A percentile compares a stretch with the other conserved stretches of the same genome.
These are phyloP conservation scores for Melocanna baccifera DNA, from an alignment of 176 grass and related monocot species.

Conservation along the genomic window DNA sequence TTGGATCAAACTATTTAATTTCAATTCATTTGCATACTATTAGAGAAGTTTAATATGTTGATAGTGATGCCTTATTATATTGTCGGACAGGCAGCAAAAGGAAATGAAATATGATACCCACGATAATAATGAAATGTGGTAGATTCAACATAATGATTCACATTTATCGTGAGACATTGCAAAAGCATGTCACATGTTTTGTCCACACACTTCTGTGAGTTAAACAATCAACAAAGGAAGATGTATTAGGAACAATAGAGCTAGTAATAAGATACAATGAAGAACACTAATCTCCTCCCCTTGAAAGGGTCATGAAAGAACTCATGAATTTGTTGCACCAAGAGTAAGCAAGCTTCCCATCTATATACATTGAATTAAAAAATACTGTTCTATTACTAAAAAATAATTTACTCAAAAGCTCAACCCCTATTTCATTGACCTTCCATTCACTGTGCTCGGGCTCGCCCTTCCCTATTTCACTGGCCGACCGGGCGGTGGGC, in stretches of 20 bases:
- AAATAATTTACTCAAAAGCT: too few species aligned
- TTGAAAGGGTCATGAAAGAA: conserved; percentile 95
- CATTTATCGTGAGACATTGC: not conserved
- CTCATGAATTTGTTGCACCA: conserved; percentile 76
- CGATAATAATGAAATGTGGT: not conserved
- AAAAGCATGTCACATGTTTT: not conserved
- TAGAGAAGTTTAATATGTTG: not conserved
- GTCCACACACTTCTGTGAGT: not conserved
- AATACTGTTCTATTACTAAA: too few species aligned
- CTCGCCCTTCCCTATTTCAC: too few species aligned
- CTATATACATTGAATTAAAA: too few species aligned
- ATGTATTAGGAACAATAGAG: not conserved
- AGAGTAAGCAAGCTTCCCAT: conserved; percentile 77
- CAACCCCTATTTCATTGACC: too few species aligned
- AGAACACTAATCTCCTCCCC: conserved; percentile 57
- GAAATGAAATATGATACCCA: not conserved
- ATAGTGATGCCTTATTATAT: not conserved
- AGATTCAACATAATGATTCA: not conserved
- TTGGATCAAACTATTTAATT: not conserved
- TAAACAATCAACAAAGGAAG: not conserved
- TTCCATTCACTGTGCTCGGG: too few species aligned
- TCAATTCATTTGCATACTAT: not conserved
- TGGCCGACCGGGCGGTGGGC: too few species aligned
- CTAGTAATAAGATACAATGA: not conserved
- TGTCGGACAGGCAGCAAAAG: not conserved